Evolutionary conservation across 225 moss, liverwort and hornwort species (phyloP), one percentile per base, ranked within the genome.

Genomic region (Pseudoscleropodium purum): DNA sequence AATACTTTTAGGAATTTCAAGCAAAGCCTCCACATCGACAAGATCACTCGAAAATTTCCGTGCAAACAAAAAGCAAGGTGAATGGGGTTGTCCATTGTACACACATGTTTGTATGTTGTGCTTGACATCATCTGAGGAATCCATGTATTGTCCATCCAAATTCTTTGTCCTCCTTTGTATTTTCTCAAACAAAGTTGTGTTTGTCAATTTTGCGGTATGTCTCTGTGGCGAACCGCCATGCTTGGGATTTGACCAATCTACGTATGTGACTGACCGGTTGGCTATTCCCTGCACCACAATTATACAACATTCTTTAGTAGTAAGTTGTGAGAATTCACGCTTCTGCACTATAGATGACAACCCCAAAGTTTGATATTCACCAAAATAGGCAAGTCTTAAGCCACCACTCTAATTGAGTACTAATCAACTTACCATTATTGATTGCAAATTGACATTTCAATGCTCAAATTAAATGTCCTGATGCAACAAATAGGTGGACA

Each of bases 61-160:
- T 54, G 94, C 94, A 87, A 94, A 93, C 69, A 92, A 43, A 65
- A 87, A 94, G 47, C 94, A 94, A 54, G 90, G 91, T 16, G 94
- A 90, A 49, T 90, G 83, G 12, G 89, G n/a, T 39, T 18, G 79
- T 33, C 88, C 89, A 3, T 94, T 94, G 89, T 94, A 94, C 23
- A 88, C 87, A 39, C 92, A 93, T 7, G 79, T 74, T 80, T 90
- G 82, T 63, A 83, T 79, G 26, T 79, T 89, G 59, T 86, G 86
- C 6, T 89, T 64, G 70, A 37, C 24, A 20, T 90, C 91, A 6
- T 90, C 79, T 2, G 90, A 89, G 7, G 92, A 94, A 54, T 93
- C 92, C 83, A 91, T 86, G 81, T 94, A 94, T 59, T 92, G 94
- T 12, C 94, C 94, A 64, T 90, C 94, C 10, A 91, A 47, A 86